These are phyloP conservation scores for Tricholoma flavovirens DNA, from an alignment of 768 basidiomycete species.

Conservation along the genomic window DNA sequence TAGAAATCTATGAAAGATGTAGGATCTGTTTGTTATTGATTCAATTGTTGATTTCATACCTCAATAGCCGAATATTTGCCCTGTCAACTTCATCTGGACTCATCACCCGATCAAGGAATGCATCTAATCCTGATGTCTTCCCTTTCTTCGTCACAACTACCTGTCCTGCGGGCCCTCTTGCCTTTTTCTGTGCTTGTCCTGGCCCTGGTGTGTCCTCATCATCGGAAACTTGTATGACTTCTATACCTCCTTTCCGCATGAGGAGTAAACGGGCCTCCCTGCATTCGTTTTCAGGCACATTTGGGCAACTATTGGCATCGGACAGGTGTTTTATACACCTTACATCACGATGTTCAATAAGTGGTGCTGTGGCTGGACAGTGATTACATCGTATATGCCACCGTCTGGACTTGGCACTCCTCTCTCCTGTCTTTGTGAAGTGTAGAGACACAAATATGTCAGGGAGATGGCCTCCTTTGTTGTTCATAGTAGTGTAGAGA, in stretches of 20 bases:
- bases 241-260: too few species aligned
- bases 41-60: neutral
- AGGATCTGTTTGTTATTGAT: neutral
- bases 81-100: too few species aligned
- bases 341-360: neutral
- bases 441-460: neutral
- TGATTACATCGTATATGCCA: neutral
- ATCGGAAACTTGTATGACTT: neutral
- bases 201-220: neutral
- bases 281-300: neutral
- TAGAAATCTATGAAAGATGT: neutral
- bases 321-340: neutral
- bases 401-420: neutral
- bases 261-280: too few species aligned
- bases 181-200: neutral
- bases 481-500: neutral
- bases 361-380: neutral
- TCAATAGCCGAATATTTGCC: neutral
- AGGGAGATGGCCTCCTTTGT: neutral
- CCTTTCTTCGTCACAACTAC: neutral
- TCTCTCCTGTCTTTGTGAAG: neutral
- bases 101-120: neutral
- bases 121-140: neutral
- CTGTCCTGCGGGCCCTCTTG: neutral
- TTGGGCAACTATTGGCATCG: neutral